Base-by-base conservation (phyloP, 768 basidiomycete genomes). In the Leccinellum luteum region DNA sequence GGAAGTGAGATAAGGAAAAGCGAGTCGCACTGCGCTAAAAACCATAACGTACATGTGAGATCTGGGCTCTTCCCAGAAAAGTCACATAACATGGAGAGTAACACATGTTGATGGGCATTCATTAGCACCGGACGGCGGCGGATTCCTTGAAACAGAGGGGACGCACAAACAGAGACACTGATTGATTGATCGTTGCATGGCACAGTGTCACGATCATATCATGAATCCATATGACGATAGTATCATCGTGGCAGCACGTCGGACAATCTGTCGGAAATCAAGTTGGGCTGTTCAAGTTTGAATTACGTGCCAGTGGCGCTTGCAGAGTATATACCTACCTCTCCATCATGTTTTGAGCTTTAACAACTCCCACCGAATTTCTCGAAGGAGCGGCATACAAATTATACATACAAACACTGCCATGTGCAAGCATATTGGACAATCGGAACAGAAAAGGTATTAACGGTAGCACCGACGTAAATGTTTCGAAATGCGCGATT, bases 1-100 rank as follows among this genome's bases (percentile, higher is more conserved):
- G 63, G 66, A 59, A 60, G 63, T 7, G 19, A 15, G n/a, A 30
- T 10, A 19, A 48, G 34, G 10, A 23, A 44, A 48, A 7, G 27
- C 23, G 44, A 27, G 25, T 30, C 30, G 19, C 31, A 17, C 32
- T 31, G 14, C 7, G 19, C 7, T 57, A 56, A 31, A 31, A 13
- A 43, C 44, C 7, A 8, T 15, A 28, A 31, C 9, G 2, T 17
- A 35, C 35, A 35, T 35, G 21, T 47, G 43, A 27, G 48, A 9
- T 51, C 32, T 50, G n/a, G 35, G 9, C n/a, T 41, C 38, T n/a
- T n/a, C 38, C 38, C 38, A n/a, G n/a, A 17, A 32, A 28, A 50
- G 53, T 54, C 34, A 43, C 28, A 28, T 28, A 28, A 43, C 57
- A 58, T 54, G 57, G 57, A 14, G 14, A 48, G n/a, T 17, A 12